A percentile compares a stretch with the other conserved stretches of the same genome.
Conservation (phyloP, 331 rosid species). For the Erythrophleum ivorense region DNA sequence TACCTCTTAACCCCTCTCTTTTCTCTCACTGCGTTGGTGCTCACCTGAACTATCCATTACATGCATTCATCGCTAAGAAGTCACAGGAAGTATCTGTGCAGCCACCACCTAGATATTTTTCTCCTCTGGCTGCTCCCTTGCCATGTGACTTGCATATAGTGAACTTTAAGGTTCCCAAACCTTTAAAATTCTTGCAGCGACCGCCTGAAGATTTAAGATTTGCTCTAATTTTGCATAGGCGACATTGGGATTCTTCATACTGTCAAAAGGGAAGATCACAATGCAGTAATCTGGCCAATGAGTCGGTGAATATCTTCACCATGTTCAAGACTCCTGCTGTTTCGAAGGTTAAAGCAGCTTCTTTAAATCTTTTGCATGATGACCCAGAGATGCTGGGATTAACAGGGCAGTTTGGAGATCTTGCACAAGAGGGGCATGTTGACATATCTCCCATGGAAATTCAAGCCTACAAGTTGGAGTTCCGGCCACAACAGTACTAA, state of each 20-base stretch:
- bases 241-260: constrained; percentile 83
- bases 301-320: constrained; percentile 69
- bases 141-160: constrained; percentile 95
- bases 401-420: constrained; percentile 63
- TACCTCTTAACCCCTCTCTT: constrained; percentile 81
- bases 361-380: constrained; percentile 88
- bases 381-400: constrained; percentile 82
- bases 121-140: constrained; percentile 77
- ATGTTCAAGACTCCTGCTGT: constrained; percentile 69
- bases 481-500: constrained; percentile 53
- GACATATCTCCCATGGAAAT: constrained; percentile 88
- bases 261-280: constrained; percentile 78
- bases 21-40: constrained; percentile 76
- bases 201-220: constrained; percentile 64
- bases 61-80: constrained; percentile 80
- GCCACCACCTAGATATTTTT: constrained; percentile 71
- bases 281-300: constrained; percentile 66
- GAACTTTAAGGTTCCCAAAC: constrained; percentile 90
- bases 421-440: constrained; percentile 75
- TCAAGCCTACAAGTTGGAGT: constrained; percentile 85
- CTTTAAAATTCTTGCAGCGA: constrained; percentile 70
- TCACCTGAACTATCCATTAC: constrained; percentile 90
- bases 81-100: constrained; percentile 59
- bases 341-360: constrained; percentile 61
- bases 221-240: constrained; percentile 71